A percentile compares a stretch with the other conserved stretches of the same genome.
Evolutionary conservation across 495 filamentous ascomycete species (phyloP).

Genomic region (Chaetomium tenue): DNA sequence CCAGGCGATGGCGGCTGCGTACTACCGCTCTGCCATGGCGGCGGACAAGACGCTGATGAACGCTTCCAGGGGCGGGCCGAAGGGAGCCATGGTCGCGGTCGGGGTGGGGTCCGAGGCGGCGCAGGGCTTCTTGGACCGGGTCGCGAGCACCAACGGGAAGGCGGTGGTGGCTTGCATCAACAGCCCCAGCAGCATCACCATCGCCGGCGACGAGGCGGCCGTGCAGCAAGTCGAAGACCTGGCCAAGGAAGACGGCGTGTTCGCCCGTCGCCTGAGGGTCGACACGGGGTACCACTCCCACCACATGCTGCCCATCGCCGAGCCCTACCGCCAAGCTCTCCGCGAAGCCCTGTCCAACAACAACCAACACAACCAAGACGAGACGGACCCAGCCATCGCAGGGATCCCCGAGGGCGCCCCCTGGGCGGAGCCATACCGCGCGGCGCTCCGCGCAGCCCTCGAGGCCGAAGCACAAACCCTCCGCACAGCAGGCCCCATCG

Average conservation of each 20-base stretch:
- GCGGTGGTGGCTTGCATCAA: background rate
- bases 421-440: slow-evolving; percentile 11
- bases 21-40: no score
- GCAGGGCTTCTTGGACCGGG: no score
- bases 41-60: no score
- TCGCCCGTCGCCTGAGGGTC: background rate
- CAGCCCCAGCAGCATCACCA: background rate
- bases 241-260: background rate
- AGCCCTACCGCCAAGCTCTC: no score
- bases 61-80: background rate
- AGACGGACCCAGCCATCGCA: no score
- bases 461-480: background rate
- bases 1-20: no score
- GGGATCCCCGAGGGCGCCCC: no score
- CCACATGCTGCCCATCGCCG: background rate
- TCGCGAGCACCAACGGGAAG: no score
- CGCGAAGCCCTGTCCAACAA: no score
- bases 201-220: background rate
- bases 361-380: no score
- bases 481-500: no score
- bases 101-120: no score
- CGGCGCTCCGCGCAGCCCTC: background rate
- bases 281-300: background rate
- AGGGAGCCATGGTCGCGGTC: background rate
- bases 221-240: background rate